Percentiles rank a stretch among this genome's conserved stretches.
These are phyloP conservation scores for Alternaria postmessia DNA, from an alignment of 2,329 filamentous ascomycete species.

Conservation along the genomic window DNA sequence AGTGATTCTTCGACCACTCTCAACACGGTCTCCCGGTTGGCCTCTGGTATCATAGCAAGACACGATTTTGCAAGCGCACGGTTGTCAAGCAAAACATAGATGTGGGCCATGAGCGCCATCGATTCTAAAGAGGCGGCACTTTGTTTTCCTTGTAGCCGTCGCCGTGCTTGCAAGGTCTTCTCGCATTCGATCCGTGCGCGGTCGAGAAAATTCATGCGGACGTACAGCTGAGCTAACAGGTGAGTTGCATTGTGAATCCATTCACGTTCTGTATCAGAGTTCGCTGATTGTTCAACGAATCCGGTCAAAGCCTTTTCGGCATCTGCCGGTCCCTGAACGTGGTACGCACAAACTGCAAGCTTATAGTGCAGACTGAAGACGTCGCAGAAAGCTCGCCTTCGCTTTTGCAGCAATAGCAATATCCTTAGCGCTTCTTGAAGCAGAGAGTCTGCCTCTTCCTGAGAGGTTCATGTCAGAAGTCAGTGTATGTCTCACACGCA, in stretches of 20 bases:
- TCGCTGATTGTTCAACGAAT: conserved; percentile 23
- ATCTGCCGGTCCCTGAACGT: conserved; percentile 26
- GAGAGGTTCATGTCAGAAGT: too few relatives aligned
- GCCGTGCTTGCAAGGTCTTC: conserved; percentile 34
- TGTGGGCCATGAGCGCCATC: conserved; percentile 39
- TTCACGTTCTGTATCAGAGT: conserved; percentile 23
- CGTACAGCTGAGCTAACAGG: conserved; percentile 35
- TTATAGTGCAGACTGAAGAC: conserved; percentile 37
- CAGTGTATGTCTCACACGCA: too few relatives aligned
- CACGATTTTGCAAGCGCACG: conserved; percentile 32
- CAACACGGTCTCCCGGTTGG: conserved; percentile 19
- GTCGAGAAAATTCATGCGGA: conserved; percentile 31
- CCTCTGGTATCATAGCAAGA: conserved; percentile 32
- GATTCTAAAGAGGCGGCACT: conserved; percentile 35
- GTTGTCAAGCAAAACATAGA: conserved; percentile 31
- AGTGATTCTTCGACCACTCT: conserved; percentile 27
- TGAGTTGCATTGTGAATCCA: conserved; percentile 32
- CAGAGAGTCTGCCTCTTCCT: conserved; percentile 32
- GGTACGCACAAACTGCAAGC: conserved; percentile 38
- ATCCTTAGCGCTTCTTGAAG: conserved; percentile 38
- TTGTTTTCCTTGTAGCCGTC: conserved; percentile 36
- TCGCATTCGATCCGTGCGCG: conserved; percentile 36
- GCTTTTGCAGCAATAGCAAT: conserved; percentile 28
- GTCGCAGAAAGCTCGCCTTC: conserved; percentile 31
- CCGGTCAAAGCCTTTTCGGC: conserved; percentile 33